Base-by-base conservation (phyloP, 2,329 filamentous ascomycete genomes). In the Microascus cirrosus region DNA sequence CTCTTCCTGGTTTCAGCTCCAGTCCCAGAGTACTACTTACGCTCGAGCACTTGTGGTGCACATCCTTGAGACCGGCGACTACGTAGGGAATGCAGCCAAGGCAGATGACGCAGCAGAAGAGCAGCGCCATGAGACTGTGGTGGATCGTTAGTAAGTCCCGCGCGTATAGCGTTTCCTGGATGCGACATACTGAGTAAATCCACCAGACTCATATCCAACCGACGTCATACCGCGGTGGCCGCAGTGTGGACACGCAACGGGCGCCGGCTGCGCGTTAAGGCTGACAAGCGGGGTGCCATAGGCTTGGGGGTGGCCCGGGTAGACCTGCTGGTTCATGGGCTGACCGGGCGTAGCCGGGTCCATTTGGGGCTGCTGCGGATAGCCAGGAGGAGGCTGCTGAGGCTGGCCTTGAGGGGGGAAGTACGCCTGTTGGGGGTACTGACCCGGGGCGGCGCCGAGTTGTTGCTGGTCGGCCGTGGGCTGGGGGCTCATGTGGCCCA, bases 21-120 rank as follows among this genome's bases (percentile, higher is more conserved):
- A 28, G 18, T 2, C 20, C 11, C 50, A 10, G 7, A n/a, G 45
- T 18, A 24, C 24, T 5, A 60, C 60, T 18, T 59, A 64, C 63
- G 55, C 60, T 61, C 20, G 56, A 51, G 54, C 64, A 65, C 50
- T 62, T 63, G 45, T 65, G 64, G 7, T 58, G 59, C 15, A 61
- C 62, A 39, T 65, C 64, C 56, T 65, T 65, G 3, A 65, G 45
- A 0, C 59, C 58, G 0, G 57, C 57, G 7, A 65, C 60, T 20
- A 63, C 56, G 53, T 65, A 65, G 0, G 64, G 64, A 45, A 65
- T 62, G 35, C 63, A 65, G 1, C 64, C 63, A 12, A 65, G 59
- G 24, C 62, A 63, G 32, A 59, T 60, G 20, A 65, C 56, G 35
- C 59, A 64, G 39, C 63, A 65, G 8, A 59, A 58, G 5, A 65